Evolutionary conservation across 345 rosid species (phyloP), one percentile per base, ranked within the genome.

Genomic region (Anacardium occidentale): DNA sequence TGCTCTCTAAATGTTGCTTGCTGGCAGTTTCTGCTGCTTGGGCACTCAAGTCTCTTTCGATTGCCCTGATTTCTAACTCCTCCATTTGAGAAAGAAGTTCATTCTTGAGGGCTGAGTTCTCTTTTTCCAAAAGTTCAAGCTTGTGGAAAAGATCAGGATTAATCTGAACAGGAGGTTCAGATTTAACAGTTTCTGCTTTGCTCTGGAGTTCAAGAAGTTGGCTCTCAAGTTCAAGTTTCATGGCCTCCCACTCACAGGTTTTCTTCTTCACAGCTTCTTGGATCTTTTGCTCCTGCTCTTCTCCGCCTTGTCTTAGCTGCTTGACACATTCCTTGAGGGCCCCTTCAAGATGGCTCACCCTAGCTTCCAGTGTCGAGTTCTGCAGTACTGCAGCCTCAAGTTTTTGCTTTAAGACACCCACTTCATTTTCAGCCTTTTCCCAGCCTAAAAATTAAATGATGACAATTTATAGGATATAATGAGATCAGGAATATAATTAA

Each of bases 261-360:
- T 71, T 75, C 76, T 82, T 86, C 22, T 56, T 73, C 10, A 92
- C 75, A 53, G 93, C 88, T 12, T 90, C 95, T 62, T 47, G 72
- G 44, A 90, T 84, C 66, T 80, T 84, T 59, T 83, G 78, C 40
- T 92, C 97, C 69, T 90, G 97, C 75, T 90, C 95, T 17, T 90
- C 97, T 81, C 88, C 88, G 17, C 87, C 92, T 81, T 84, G 93
- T 74, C 98, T 78, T 71, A 94, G 84, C 81, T 94, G 95, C 89
- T 95, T 87, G 62, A 94, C 90, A 80, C 98, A 94, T 72, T 94
- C 98, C 85, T 90, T 92, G 24, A 94, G 82, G 68, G 98, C 98
- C 55, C 91, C 97, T 74, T 94, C 97, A 22, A 94, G 85, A 77
- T 94, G 97, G 71, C 79, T 86, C 53, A 87, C 85, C 74, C 92